Evolutionary conservation across 148 eudicot species (phyloP).

Genomic region (Fagopyrum homotropicum): DNA sequence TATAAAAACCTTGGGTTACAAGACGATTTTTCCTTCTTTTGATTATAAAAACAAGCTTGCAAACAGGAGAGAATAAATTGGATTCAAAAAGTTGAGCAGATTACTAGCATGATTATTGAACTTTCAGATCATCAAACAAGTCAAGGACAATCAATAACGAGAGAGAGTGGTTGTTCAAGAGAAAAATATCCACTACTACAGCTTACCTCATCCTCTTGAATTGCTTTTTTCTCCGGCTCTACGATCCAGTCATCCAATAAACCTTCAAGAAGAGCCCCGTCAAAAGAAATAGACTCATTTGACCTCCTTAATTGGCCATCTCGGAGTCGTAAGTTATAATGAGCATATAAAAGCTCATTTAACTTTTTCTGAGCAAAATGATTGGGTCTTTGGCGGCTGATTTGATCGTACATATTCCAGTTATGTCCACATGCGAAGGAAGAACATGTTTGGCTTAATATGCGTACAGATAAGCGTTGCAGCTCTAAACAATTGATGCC

Average conservation of each 20-base stretch:
- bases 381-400: slow-evolving; percentile 45
- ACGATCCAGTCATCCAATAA: slow-evolving; percentile 70
- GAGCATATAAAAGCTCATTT: slow-evolving; percentile 59
- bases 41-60: neutral
- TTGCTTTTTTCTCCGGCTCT: slow-evolving; percentile 49
- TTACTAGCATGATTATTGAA: neutral
- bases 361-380: slow-evolving; percentile 58
- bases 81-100: neutral
- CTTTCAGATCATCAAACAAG: neutral
- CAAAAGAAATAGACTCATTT: slow-evolving; percentile 42
- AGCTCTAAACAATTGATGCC: slow-evolving; percentile 88
- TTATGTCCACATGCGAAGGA: slow-evolving; percentile 82
- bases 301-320: slow-evolving; percentile 64
- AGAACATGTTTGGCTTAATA: slow-evolving; percentile 87
- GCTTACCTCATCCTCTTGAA: slow-evolving; percentile 73
- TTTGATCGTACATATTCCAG: slow-evolving; percentile 79
- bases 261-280: slow-evolving; percentile 62
- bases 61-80: neutral
- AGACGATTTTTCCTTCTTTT: neutral
- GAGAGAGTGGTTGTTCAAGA: neutral
- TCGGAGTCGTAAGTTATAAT: slow-evolving; percentile 83
- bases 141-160: neutral
- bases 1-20: no score
- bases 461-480: slow-evolving; percentile 75
- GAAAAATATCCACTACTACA: neutral